Evolutionary conservation across 768 basidiomycete genomes (phyloP).

Genomic region (Punctularia strigosozonata): DNA sequence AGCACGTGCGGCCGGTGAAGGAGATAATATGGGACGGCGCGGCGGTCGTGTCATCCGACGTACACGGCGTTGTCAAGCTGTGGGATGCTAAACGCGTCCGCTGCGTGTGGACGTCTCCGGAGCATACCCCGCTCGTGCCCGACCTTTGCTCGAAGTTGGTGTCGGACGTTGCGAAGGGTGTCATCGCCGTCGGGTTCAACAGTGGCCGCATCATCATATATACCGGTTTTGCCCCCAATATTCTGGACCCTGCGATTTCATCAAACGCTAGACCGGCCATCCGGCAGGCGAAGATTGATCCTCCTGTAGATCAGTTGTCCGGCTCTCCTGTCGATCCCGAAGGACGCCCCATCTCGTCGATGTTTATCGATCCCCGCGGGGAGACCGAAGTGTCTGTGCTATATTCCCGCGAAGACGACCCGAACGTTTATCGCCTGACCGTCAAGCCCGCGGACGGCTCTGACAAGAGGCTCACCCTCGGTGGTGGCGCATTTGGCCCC

Average conservation of each 20-base stretch:
- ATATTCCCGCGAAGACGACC: slow-evolving; percentile 35
- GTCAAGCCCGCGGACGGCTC: slow-evolving; percentile 20
- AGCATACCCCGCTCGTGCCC: slow-evolving; percentile 20
- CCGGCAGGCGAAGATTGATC: too few relatives aligned
- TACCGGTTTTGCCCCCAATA: slow-evolving; percentile 27
- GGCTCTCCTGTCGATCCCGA: too few relatives aligned
- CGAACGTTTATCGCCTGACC: slow-evolving; percentile 39
- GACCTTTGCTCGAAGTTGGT: slow-evolving; percentile 44
- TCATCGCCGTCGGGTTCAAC: slow-evolving; percentile 36
- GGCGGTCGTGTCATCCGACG: slow-evolving; percentile 38
- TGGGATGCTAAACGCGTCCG: slow-evolving; percentile 48
- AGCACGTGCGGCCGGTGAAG: slow-evolving; percentile 49
- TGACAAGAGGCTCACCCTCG: slow-evolving; percentile 31
- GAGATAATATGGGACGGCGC: slow-evolving; percentile 41
- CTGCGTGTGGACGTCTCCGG: slow-evolving; percentile 56
- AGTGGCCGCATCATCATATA: slow-evolving; percentile 52
- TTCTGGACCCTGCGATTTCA: too few relatives aligned
- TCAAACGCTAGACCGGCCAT: too few relatives aligned
- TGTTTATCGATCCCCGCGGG: too few relatives aligned
- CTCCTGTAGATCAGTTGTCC: too few relatives aligned
- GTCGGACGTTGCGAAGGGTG: slow-evolving; percentile 27
- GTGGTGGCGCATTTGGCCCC: slow-evolving; percentile 36
- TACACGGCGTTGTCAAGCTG: slow-evolving; percentile 60
- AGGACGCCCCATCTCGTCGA: too few relatives aligned
- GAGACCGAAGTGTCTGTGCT: slow-evolving; percentile 30